phyloP scores from a whole-genome alignment of 805 yeast genomes.

The Candida krabiensis region DNA sequence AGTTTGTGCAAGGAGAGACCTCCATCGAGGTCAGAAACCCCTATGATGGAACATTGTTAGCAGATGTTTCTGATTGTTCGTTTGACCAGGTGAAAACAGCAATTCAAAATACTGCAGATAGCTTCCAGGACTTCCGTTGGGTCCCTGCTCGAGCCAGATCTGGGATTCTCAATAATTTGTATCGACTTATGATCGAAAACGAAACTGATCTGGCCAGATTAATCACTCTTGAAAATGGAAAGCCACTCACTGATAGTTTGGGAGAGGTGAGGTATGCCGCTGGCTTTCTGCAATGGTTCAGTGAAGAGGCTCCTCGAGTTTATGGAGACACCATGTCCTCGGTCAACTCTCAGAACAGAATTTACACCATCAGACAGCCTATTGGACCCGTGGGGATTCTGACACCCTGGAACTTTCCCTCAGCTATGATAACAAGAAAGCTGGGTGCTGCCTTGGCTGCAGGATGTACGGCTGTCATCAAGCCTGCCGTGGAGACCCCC shows the following conservation, averaged over 20 bases:
- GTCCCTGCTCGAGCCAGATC: slow-evolving; percentile 59
- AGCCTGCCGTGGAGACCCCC: slow-evolving; percentile 80
- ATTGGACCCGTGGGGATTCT: slow-evolving; percentile 77
- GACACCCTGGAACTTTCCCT: slow-evolving; percentile 86
- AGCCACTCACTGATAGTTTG: slow-evolving; percentile 64
- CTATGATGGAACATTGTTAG: slow-evolving; percentile 52
- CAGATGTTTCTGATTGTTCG: slow-evolving; percentile 53
- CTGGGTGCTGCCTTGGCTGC: slow-evolving; percentile 80
- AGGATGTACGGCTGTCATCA: slow-evolving; percentile 75
- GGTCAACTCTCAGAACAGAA: slow-evolving; percentile 44
- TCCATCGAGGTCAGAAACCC: slow-evolving; percentile 51
- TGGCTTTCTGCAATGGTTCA: slow-evolving; percentile 83
- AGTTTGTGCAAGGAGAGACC: slow-evolving; percentile 42
- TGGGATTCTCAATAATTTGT: slow-evolving; percentile 49
- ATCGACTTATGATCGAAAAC: slow-evolving; percentile 53
- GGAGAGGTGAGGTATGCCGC: slow-evolving; percentile 73
- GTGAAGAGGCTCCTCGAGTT: slow-evolving; percentile 75
- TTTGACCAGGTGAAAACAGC: slow-evolving; percentile 51
- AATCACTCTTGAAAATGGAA: slow-evolving; percentile 74
- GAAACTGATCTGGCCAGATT: slow-evolving; percentile 64
- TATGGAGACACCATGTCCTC: slow-evolving; percentile 66
- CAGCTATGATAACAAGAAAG: slow-evolving; percentile 75
- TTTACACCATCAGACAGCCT: slow-evolving; percentile 64
- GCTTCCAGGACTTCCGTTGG: slow-evolving; percentile 50
- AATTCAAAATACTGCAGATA: slow-evolving; percentile 48